phyloP scores from a whole-genome alignment of 2,329 filamentous ascomycete species.

The Aspergillus viridinutans region DNA sequence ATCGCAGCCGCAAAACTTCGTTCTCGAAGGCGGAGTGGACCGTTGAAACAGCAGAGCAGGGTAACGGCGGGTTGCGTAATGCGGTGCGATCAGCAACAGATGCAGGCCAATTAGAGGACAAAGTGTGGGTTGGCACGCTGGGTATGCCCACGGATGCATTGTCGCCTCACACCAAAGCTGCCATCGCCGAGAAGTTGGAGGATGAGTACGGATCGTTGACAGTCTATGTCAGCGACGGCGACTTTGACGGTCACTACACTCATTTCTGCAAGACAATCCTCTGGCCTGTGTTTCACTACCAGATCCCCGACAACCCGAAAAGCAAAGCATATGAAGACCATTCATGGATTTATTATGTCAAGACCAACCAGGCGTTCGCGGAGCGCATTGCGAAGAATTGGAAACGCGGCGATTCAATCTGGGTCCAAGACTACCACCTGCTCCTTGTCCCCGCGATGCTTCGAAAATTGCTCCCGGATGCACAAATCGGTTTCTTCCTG shows the following conservation, averaged over 20 bases:
- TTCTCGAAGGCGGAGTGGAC: slow-evolving; percentile 79
- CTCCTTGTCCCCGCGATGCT: slow-evolving; percentile 86
- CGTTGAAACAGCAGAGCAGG: slow-evolving; percentile 79
- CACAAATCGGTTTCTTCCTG: slow-evolving; percentile 93
- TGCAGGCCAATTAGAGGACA: slow-evolving; percentile 65
- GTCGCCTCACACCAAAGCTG: slow-evolving; percentile 67
- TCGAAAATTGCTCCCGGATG: slow-evolving; percentile 78
- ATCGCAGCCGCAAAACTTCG: slow-evolving; percentile 58
- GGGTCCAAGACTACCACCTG: slow-evolving; percentile 94
- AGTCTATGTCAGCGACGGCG: slow-evolving; percentile 83
- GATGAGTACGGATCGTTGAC: slow-evolving; percentile 78
- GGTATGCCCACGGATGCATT: slow-evolving; percentile 92
- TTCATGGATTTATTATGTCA: slow-evolving; percentile 92
- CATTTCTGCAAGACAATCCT: slow-evolving; percentile 98
- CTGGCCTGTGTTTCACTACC: slow-evolving; percentile 97
- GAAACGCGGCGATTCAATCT: slow-evolving; percentile 89
- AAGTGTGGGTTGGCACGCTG: slow-evolving; percentile 86
- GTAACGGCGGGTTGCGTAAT: slow-evolving; percentile 87
- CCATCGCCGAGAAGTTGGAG: slow-evolving; percentile 76
- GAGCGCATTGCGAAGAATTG: slow-evolving; percentile 86
- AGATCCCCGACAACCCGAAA: slow-evolving; percentile 95
- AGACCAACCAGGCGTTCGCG: slow-evolving; percentile 88
- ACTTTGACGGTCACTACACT: slow-evolving; percentile 90
- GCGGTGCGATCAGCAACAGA: slow-evolving; percentile 74
- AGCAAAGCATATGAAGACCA: slow-evolving; percentile 98